phyloP scores from a whole-genome alignment of 352 stramenopile genomes.

The Pythium vanterpoolii region DNA sequence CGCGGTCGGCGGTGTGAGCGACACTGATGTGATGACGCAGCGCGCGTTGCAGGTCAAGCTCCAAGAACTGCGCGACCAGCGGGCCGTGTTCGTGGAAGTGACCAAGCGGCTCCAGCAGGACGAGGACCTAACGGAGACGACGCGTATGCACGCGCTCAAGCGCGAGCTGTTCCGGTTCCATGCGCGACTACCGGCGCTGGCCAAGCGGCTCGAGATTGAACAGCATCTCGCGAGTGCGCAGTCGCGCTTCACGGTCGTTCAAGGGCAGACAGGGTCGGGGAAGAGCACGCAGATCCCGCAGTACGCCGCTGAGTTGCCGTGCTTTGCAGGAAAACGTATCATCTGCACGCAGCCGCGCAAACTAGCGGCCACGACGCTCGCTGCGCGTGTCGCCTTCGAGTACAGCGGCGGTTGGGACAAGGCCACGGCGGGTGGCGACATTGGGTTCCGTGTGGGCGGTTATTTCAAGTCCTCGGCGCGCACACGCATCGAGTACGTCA shows the following conservation, averaged over 20 bases:
- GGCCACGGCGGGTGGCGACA: slow-evolving; percentile 10
- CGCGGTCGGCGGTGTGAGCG: slow-evolving; percentile 2
- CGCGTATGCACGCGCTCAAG: slow-evolving; percentile 2
- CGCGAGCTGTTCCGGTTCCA: slow-evolving; percentile 22
- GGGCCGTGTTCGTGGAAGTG: slow-evolving; percentile 15
- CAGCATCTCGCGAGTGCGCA: background rate
- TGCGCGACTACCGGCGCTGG: slow-evolving; percentile 15
- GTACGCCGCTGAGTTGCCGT: slow-evolving; percentile 18
- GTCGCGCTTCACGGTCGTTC: slow-evolving; percentile 22
- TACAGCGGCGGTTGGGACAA: slow-evolving; percentile 21
- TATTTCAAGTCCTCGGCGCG: slow-evolving; percentile 7
- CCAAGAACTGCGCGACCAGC: slow-evolving; percentile 18
- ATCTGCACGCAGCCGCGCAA: slow-evolving; percentile 28
- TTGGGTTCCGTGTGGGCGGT: slow-evolving; percentile 23
- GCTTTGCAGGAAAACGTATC: slow-evolving; percentile 25
- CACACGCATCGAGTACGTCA: slow-evolving; percentile 24
- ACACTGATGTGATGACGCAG: slow-evolving; percentile 8
- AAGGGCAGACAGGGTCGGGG: slow-evolving; percentile 25
- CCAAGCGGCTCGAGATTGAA: slow-evolving; percentile 27
- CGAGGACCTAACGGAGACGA: background rate
- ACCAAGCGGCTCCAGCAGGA: background rate
- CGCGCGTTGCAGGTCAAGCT: slow-evolving; percentile 20
- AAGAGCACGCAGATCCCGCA: slow-evolving; percentile 31
- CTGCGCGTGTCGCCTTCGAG: slow-evolving; percentile 22
- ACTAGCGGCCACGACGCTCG: slow-evolving; percentile 24